Evolutionary conservation across 225 moss, liverwort and hornwort species (phyloP).

Genomic region (Antitrichia curtipendula): DNA sequence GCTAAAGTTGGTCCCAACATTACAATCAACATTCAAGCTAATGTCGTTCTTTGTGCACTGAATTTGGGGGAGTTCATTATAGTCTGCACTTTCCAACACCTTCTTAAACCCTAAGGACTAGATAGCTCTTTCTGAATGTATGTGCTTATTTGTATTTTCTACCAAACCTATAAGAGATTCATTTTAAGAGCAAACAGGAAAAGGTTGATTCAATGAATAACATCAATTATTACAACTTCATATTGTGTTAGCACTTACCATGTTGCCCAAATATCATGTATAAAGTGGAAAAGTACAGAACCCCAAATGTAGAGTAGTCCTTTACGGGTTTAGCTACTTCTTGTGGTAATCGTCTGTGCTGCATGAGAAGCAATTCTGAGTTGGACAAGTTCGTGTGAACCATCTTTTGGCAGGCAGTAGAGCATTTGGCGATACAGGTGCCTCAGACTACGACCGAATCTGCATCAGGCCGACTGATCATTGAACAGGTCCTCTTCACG

Average conservation of each 20-base stretch:
- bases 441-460: conserved; percentile 26
- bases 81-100: neutral
- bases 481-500: conserved; percentile 44
- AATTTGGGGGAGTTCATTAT: neutral
- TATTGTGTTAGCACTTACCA: neutral
- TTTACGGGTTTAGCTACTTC: neutral
- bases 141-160: neutral
- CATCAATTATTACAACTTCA: neutral
- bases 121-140: neutral
- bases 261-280: neutral
- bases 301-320: neutral
- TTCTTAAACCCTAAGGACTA: neutral
- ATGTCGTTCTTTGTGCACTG: neutral
- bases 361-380: neutral
- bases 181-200: neutral
- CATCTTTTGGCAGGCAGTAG: conserved; percentile 34
- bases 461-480: conserved; percentile 44
- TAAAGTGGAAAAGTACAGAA: neutral
- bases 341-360: neutral
- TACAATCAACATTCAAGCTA: neutral
- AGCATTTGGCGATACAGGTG: conserved; percentile 53
- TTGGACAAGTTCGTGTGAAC: neutral
- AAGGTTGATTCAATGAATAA: neutral
- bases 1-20: neutral
- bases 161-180: too few species aligned